Percentiles rank a stretch among this genome's conserved stretches.
Evolutionary conservation across 768 basidiomycete genomes (phyloP).

Genomic region (Podaxis mareebaensis): DNA sequence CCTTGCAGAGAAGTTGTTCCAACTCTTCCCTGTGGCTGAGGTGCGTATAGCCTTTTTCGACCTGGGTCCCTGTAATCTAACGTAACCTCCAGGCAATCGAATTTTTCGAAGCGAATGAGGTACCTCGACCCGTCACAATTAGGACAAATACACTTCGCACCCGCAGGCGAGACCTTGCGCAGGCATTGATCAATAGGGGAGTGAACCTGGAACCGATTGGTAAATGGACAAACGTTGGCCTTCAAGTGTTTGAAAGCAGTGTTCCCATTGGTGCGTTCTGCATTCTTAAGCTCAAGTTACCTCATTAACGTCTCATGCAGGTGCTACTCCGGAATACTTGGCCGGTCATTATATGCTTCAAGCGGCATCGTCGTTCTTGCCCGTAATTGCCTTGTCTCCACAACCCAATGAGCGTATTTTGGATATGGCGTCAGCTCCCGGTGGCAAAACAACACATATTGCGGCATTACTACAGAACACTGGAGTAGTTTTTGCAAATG

Average conservation of each 20-base stretch:
- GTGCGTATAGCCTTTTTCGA: constrained; percentile 40
- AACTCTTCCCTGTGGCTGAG: constrained; percentile 90
- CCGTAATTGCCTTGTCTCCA: constrained; percentile 92
- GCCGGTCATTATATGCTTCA: constrained; percentile 99
- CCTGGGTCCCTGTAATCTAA: constrained; percentile 8
- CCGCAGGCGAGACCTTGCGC: constrained; percentile 90
- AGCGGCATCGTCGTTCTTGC: constrained; percentile 98
- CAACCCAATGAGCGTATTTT: constrained; percentile 92
- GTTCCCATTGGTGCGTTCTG: constrained; percentile 77
- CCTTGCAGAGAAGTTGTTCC: constrained; percentile 91
- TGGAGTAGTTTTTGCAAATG: constrained; percentile 97
- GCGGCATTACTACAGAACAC: constrained; percentile 97
- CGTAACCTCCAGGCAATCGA: constrained; percentile 74
- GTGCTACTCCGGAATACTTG: constrained; percentile 96
- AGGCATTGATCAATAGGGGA: constrained; percentile 90
- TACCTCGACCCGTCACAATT: constrained; percentile 94
- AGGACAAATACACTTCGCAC: constrained; percentile 96
- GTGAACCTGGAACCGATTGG: constrained; percentile 98
- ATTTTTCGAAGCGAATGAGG: constrained; percentile 98
- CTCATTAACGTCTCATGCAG: neutral
- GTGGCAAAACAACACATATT: constrained; percentile 98
- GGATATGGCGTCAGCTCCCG: constrained; percentile 98
- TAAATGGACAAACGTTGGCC: constrained; percentile 98
- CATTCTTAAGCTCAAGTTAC: neutral
- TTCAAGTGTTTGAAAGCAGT: constrained; percentile 96